Percentiles rank a stretch among this genome's conserved stretches.
phyloP scores from a whole-genome alignment of 768 basidiomycete genomes.

The Tylopilus vinaceipallidus region DNA sequence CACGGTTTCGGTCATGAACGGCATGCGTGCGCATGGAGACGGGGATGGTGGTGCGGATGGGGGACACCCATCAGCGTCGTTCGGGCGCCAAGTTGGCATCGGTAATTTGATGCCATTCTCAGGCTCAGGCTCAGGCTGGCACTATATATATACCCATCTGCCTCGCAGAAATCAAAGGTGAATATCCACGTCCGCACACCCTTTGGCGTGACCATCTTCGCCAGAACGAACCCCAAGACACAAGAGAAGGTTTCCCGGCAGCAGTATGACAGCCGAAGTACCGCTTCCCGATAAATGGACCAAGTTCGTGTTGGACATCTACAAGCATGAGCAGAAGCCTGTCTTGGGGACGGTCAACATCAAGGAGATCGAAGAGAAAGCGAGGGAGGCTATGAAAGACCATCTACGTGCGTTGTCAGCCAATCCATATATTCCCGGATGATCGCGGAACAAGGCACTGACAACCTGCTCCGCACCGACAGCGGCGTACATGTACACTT shows the following conservation, averaged over 20 bases:
- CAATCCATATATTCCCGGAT: too few species aligned
- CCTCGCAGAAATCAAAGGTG: too few species aligned
- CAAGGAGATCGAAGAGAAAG: constrained; percentile 62
- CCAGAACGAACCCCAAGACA: too few species aligned
- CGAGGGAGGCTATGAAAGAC: constrained; percentile 59
- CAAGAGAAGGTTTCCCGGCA: too few species aligned
- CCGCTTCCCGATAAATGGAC: constrained; percentile 27
- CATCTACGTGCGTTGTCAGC: constrained; percentile 42
- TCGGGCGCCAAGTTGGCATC: too few species aligned
- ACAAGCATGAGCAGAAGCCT: constrained; percentile 16
- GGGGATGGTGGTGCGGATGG: too few species aligned
- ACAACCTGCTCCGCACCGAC: constrained; percentile 1
- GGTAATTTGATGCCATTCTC: too few species aligned
- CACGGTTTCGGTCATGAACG: too few species aligned
- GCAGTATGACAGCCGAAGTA: constrained; percentile 17
- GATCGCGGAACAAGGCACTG: neutral
- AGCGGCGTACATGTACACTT: constrained; percentile 75
- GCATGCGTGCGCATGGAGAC: too few species aligned
- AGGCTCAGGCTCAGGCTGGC: too few species aligned
- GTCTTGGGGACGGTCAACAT: constrained; percentile 57
- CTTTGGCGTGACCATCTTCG: neutral
- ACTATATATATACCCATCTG: too few species aligned
- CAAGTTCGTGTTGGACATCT: constrained; percentile 24
- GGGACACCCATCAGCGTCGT: too few species aligned
- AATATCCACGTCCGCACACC: neutral